Evolutionary conservation across 2,329 filamentous ascomycete genomes (phyloP).

Genomic region (Hymenoscyphus repandus): DNA sequence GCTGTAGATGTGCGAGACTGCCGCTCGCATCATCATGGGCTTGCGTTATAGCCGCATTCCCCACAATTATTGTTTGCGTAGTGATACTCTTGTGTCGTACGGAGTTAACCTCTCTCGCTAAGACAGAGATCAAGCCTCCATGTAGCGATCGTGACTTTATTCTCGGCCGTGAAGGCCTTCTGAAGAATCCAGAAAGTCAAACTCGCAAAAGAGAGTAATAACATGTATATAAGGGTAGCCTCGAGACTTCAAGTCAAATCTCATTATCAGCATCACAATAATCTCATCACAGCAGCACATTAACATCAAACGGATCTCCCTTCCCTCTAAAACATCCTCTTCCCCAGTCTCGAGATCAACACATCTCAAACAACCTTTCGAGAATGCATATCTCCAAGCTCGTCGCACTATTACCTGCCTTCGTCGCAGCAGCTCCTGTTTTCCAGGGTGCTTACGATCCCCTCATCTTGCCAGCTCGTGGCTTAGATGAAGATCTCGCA

Average conservation of each 20-base stretch:
- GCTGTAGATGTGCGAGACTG: too few species aligned
- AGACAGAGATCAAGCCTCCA: too few species aligned
- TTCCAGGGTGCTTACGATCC: not conserved
- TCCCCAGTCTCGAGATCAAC: not conserved
- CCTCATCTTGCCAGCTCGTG: not conserved
- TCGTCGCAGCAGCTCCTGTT: not conserved
- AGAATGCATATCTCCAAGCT: constrained; percentile 1
- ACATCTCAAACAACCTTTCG: not conserved
- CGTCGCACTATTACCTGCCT: not conserved
- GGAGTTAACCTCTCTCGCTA: too few species aligned
- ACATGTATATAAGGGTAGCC: too few species aligned
- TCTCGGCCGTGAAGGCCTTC: too few species aligned
- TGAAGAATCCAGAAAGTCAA: too few species aligned
- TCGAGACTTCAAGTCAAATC: not conserved
- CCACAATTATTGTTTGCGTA: too few species aligned
- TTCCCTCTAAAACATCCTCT: not conserved
- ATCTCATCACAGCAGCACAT: not conserved
- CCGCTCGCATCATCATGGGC: too few species aligned
- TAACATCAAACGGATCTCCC: not conserved
- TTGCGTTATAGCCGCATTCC: too few species aligned
- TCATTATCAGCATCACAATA: not conserved
- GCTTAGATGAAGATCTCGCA: not conserved
- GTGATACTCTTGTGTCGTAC: too few species aligned
- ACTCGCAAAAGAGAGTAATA: too few species aligned
- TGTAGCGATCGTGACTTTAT: too few species aligned